These are phyloP conservation scores for Xylariaceae sp. DNA, from an alignment of 2,329 filamentous ascomycete species.

Conservation along the genomic window DNA sequence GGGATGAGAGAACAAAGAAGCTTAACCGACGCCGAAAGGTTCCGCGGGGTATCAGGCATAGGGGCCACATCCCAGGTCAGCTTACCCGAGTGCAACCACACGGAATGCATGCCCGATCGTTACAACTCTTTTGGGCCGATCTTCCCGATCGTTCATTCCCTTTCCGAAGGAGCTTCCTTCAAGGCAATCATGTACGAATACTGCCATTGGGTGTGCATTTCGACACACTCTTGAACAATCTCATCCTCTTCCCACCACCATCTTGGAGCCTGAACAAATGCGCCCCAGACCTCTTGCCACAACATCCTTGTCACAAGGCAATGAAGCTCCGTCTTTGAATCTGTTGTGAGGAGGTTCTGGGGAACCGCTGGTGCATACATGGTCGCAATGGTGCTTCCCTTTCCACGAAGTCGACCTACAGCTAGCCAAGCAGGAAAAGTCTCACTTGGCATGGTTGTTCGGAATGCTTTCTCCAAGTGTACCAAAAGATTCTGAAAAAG, in stretches of 20 bases:
- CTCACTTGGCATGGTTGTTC: conserved; percentile 56
- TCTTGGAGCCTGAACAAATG: conserved; percentile 42
- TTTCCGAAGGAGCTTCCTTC: conserved; percentile 32
- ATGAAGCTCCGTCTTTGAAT: conserved; percentile 45
- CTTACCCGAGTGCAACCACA: no score
- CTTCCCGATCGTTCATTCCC: not conserved
- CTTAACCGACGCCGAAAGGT: no score
- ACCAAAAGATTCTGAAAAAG: conserved; percentile 57
- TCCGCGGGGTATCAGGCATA: no score
- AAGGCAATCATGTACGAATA: conserved; percentile 55
- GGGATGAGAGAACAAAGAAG: no score
- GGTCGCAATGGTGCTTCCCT: conserved; percentile 45
- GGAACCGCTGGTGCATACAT: conserved; percentile 47
- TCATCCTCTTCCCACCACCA: conserved; percentile 62
- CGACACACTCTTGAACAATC: conserved; percentile 52
- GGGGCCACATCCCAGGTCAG: no score
- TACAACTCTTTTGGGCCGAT: no score
- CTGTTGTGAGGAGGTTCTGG: conserved; percentile 14
- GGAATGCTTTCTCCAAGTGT: conserved; percentile 55
- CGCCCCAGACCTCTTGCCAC: conserved; percentile 60
- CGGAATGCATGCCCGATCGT: no score
- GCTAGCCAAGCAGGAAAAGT: conserved; percentile 57
- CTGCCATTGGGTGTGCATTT: conserved; percentile 54
- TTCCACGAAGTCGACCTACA: conserved; percentile 48
- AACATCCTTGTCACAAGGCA: conserved; percentile 52